Base-by-base conservation (phyloP, 345 rosid genomes). In the Rhizophora apiculata region DNA sequence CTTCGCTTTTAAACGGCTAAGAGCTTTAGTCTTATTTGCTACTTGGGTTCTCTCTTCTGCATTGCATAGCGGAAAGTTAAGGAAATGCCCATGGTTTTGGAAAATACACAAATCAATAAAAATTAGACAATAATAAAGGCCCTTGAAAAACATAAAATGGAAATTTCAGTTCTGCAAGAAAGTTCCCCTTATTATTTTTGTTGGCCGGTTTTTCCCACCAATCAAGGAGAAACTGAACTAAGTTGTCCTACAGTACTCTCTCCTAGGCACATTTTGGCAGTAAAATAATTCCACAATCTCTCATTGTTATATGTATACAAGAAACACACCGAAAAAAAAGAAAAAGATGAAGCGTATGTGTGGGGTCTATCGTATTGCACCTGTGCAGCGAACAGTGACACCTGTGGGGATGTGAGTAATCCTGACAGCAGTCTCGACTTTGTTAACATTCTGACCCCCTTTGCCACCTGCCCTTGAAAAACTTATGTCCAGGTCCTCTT, bases 401-500 rank as follows among this genome's bases (percentile, higher is more conserved):
- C 97, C 93, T 2, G 96, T 94, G 26, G 97, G 97, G 70, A 84
- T 83, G 79, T 94, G 97, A 49, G 90, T 91, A 54, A 94, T 87
- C 34, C 97, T 86, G 58, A 91, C 97, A 53, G 96, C 98, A 48
- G 93, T 86, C 83, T 94, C 98, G 39, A 94, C 95, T 78, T 91
- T 94, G 83, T 94, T 94, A 22, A 94, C 97, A 76, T 91, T 94
- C 82, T 94, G 98, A 34, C 98, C 98, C 61, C 98, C 97, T 79
- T 86, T 89, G 32, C 98, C 98, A 69, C 98, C 97, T 0, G 97
- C 98, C 81, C 98, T 87, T 4, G 98, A 85, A 74, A 88, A 88
- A 68, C 78, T 88, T 64, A 85, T 85, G 62, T 94, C 97, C 30
- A 94, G 87, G 63, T 91, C 97, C 59, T 94, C 97, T 76, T 94